Conservation (phyloP, 805 yeast genomes). For the Candida namnaoensis region DNA sequence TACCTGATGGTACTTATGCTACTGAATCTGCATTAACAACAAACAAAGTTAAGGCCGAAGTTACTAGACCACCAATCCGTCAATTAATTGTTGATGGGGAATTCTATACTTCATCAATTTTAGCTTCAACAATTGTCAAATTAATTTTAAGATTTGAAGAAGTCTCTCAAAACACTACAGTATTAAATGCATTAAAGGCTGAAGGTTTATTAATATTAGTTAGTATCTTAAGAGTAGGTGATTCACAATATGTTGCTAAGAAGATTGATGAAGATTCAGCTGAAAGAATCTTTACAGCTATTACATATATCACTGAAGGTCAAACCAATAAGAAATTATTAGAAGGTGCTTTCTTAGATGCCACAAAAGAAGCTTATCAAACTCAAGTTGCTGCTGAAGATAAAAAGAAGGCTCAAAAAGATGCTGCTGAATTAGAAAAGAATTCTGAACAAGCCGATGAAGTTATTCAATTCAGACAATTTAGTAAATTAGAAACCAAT, state of each 20-base stretch:
- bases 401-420: constrained; percentile 43
- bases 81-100: constrained; percentile 79
- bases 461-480: constrained; percentile 70
- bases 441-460: constrained; percentile 75
- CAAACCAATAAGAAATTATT: constrained; percentile 35
- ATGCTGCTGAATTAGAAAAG: constrained; percentile 48
- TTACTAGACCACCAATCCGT: constrained; percentile 66
- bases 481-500: constrained; percentile 37
- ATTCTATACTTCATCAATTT: constrained; percentile 81
- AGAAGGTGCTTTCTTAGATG: constrained; percentile 73
- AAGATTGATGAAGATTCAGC: constrained; percentile 92
- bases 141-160: constrained; percentile 69
- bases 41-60: constrained; percentile 24
- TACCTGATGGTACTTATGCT: constrained; percentile 99
- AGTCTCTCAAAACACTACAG: constrained; percentile 41
- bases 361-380: constrained; percentile 79
- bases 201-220: constrained; percentile 93
- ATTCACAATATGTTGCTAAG: constrained; percentile 57
- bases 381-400: constrained; percentile 57
- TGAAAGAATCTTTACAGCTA: constrained; percentile 88
- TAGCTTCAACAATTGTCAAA: constrained; percentile 84
- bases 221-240: constrained; percentile 83
- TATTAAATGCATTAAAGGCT: constrained; percentile 80
- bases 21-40: constrained; percentile 78
- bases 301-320: constrained; percentile 69